Percentiles rank a stretch among this genome's conserved stretches.
Conservation (phyloP, 2,329 filamentous ascomycete genomes). For the Colletotrichum sp. region DNA sequence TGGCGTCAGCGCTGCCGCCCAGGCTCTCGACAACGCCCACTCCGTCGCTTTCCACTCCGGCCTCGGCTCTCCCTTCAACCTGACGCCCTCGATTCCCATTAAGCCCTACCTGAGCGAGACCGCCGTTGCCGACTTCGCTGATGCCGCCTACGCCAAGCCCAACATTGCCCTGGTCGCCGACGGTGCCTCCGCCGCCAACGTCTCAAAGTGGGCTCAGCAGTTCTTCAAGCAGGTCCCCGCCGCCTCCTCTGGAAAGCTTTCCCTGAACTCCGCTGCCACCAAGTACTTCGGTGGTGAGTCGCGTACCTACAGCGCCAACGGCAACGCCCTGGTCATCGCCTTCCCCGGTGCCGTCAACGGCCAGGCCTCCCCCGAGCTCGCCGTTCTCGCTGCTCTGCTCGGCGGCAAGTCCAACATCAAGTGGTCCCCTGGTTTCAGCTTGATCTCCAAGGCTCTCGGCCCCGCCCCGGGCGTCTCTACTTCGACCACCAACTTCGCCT, state of each 20-base stretch:
- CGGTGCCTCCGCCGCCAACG: conserved; percentile 75
- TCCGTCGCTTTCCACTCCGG: conserved; percentile 90
- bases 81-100: conserved; percentile 72
- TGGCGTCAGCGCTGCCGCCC: conserved; percentile 66
- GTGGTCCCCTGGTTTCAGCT: conserved; percentile 92
- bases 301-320: conserved; percentile 76
- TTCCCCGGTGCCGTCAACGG: conserved; percentile 88
- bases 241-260: conserved; percentile 54
- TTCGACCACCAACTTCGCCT: conserved; percentile 78
- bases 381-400: conserved; percentile 86
- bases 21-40: conserved; percentile 88
- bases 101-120: conserved; percentile 82
- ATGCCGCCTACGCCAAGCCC: conserved; percentile 81
- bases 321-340: conserved; percentile 86
- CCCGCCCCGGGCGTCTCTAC: conserved; percentile 70
- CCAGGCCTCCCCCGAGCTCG: conserved; percentile 87
- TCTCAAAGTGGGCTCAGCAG: conserved; percentile 89
- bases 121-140: conserved; percentile 76
- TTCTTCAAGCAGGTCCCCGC: conserved; percentile 81
- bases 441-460: conserved; percentile 80
- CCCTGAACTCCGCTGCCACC: conserved; percentile 65
- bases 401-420: conserved; percentile 93
- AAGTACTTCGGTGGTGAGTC: conserved; percentile 97
- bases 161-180: conserved; percentile 94
- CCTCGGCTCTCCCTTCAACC: conserved; percentile 80